Conservation (phyloP, 2,329 filamentous ascomycete genomes). For the Arthrobotrys iridis region DNA sequence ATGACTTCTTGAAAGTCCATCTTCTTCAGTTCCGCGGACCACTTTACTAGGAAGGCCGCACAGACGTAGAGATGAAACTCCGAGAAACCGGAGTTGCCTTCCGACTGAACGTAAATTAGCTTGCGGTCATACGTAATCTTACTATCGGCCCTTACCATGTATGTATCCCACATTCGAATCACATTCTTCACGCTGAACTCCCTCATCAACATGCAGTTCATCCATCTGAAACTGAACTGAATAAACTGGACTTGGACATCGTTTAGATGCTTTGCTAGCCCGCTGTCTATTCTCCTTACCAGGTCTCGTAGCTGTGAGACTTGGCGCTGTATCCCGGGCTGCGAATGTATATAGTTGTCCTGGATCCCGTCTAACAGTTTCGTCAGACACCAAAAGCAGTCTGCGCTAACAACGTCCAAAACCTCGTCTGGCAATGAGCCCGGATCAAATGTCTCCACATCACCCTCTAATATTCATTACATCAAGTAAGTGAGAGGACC, state of each 20-base stretch:
- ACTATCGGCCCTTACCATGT: constrained; percentile 74
- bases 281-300: constrained; percentile 76
- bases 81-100: constrained; percentile 92
- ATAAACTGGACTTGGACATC: constrained; percentile 96
- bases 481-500: neutral
- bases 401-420: constrained; percentile 94
- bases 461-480: constrained; percentile 54
- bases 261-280: constrained; percentile 85
- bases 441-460: constrained; percentile 74
- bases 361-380: constrained; percentile 99
- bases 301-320: constrained; percentile 88
- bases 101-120: constrained; percentile 71
- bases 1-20: constrained; percentile 98
- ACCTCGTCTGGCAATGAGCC: constrained; percentile 90
- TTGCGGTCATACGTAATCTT: neutral
- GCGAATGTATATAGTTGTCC: constrained; percentile 97
- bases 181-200: constrained; percentile 97
- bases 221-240: constrained; percentile 99
- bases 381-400: constrained; percentile 97
- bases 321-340: constrained; percentile 95
- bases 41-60: constrained; percentile 96
- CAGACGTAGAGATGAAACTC: constrained; percentile 99
- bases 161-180: constrained; percentile 99
- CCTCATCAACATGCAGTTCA: constrained; percentile 98
- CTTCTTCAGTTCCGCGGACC: constrained; percentile 91